Evolutionary conservation across 139 green algal species (phyloP).

Genomic region (Haematococcus lacustris): DNA sequence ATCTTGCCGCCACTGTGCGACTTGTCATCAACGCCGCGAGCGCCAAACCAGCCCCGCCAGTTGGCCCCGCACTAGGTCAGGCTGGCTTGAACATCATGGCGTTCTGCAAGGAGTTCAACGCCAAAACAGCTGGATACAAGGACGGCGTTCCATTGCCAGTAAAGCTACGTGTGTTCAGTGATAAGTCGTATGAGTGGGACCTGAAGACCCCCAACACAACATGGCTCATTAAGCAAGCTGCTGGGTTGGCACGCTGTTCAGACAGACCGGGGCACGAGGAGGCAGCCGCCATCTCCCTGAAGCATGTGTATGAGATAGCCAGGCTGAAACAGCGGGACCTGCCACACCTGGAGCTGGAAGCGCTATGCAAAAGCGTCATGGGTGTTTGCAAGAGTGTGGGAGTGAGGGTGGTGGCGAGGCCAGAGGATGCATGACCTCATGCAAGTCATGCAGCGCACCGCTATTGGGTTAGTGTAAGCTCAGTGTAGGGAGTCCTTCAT

Average conservation of each 20-base stretch:
- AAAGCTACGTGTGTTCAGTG: conserved; percentile 46
- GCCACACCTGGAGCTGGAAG: conserved; percentile 49
- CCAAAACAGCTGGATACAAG: conserved; percentile 78
- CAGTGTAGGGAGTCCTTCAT: too few relatives aligned
- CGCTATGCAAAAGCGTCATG: conserved; percentile 45
- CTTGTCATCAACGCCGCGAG: conserved; percentile 86
- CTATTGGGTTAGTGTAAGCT: too few relatives aligned
- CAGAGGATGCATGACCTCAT: conserved; percentile 51
- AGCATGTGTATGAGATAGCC: conserved; percentile 93
- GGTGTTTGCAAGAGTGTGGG: conserved; percentile 85
- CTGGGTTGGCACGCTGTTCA: conserved; percentile 54
- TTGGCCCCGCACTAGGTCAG: conserved; percentile 87
- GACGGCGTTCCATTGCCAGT: conserved; percentile 45
- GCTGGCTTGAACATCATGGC: conserved; percentile 97
- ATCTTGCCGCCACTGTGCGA: conserved; percentile 65
- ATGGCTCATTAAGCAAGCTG: conserved; percentile 82
- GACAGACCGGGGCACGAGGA: conserved; percentile 71
- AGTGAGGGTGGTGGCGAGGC: conserved; percentile 64
- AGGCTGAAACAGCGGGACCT: conserved; percentile 77
- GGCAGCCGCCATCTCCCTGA: conserved; percentile 70
- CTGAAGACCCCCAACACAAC: conserved; percentile 77
- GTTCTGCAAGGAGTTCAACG: conserved; percentile 99
- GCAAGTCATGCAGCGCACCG: too few relatives aligned
- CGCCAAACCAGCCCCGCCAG: conserved; percentile 89
- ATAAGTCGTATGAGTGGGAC: conserved; percentile 85